Percentiles rank a stretch among this genome's conserved stretches.
phyloP scores from a whole-genome alignment of 345 rosid genomes.

The Xanthoceras sorbifolium region DNA sequence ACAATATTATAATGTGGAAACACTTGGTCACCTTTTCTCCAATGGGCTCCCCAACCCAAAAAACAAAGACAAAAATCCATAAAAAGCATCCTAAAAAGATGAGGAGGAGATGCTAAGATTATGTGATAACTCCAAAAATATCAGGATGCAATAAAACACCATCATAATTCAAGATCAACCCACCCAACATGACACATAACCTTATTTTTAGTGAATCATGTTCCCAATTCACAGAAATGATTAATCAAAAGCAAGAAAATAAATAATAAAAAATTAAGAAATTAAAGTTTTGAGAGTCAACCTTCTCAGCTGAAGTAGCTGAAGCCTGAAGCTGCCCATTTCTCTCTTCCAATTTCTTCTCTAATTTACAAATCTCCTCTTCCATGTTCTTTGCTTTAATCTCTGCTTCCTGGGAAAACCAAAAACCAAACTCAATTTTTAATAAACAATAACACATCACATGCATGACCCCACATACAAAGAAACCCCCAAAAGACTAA shows the following conservation, averaged over 20 bases:
- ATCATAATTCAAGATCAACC: slow-evolving; percentile 17
- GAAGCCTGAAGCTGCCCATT: slow-evolving; percentile 65
- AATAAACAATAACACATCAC: slow-evolving; percentile 13
- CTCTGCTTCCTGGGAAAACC: slow-evolving; percentile 71
- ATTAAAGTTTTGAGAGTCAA: slow-evolving; percentile 20
- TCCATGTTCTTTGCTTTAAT: slow-evolving; percentile 70
- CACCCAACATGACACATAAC: slow-evolving; percentile 5
- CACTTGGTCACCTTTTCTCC: slow-evolving; percentile 20
- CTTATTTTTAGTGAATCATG: slow-evolving; percentile 15
- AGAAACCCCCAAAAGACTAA: slow-evolving; percentile 20
- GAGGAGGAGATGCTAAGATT: slow-evolving; percentile 7
- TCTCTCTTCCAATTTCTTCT: slow-evolving; percentile 56
- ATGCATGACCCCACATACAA: slow-evolving; percentile 32
- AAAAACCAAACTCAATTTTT: slow-evolving; percentile 6
- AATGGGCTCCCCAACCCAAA: slow-evolving; percentile 33
- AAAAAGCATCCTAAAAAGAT: slow-evolving; percentile 29
- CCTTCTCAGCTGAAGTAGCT: slow-evolving; percentile 74
- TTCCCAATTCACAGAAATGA: neutral
- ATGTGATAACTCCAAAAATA: neutral
- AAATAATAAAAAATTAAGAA: neutral
- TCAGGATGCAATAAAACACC: slow-evolving; percentile 7
- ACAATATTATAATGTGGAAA: slow-evolving; percentile 8
- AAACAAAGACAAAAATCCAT: slow-evolving; percentile 30
- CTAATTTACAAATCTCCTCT: slow-evolving; percentile 50
- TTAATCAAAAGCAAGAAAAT: slow-evolving; percentile 9